Conservation (phyloP, 495 filamentous ascomycete species). For the Podospora pseudocomata region DNA sequence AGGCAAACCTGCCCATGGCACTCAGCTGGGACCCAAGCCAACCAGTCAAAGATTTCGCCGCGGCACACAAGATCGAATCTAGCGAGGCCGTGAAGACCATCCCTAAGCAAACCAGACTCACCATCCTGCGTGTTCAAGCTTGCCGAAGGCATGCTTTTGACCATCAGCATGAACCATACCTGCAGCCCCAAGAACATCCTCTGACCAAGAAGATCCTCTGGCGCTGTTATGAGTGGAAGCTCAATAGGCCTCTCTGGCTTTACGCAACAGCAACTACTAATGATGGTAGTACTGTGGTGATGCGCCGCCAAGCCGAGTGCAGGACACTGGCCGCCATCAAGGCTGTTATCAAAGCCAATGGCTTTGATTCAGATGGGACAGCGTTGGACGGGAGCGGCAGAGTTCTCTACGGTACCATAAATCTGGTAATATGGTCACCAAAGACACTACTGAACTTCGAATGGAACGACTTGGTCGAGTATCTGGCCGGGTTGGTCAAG, state of each 20-base stretch:
- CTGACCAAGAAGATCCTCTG: neutral
- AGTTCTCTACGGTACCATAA: slow-evolving; percentile 24
- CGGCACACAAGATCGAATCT: neutral
- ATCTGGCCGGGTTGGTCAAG: neutral
- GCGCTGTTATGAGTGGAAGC: neutral
- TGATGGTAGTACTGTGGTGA: neutral
- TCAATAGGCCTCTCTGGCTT: neutral
- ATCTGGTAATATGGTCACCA: neutral
- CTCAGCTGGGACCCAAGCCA: neutral
- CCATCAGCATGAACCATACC: neutral
- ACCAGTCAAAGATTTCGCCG: neutral
- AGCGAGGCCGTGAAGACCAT: neutral
- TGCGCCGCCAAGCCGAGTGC: neutral
- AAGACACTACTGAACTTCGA: neutral
- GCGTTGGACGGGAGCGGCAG: slow-evolving; percentile 9
- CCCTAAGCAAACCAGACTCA: neutral
- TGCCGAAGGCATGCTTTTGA: neutral
- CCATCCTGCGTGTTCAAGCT: neutral
- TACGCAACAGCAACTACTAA: neutral
- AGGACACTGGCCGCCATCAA: slow-evolving; percentile 30
- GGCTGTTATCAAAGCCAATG: slow-evolving; percentile 51
- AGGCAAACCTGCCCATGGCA: neutral
- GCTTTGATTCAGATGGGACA: slow-evolving; percentile 54
- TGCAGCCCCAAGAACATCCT: neutral
- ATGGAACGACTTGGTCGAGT: neutral